These are phyloP conservation scores for Ophiocordyceps australis DNA, from an alignment of 2,329 filamentous ascomycete genomes.

Conservation along the genomic window DNA sequence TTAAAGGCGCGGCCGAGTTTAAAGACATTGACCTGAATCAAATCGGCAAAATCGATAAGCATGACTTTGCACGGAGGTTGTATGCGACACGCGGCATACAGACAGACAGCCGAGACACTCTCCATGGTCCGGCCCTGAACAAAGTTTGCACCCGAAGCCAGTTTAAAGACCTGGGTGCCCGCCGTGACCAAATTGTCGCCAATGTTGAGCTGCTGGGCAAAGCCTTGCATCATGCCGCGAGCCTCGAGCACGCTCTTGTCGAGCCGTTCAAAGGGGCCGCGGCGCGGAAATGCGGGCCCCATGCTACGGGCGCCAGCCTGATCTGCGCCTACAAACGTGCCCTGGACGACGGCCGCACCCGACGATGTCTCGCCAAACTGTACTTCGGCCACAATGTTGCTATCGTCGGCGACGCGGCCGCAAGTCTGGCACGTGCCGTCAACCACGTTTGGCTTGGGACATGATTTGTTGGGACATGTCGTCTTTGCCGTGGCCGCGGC, in stretches of 20 bases:
- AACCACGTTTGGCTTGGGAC: constrained; percentile 40
- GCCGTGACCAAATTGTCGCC: constrained; percentile 44
- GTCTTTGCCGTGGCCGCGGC: constrained; percentile 18
- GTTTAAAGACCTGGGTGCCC: constrained; percentile 57
- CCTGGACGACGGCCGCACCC: constrained; percentile 79
- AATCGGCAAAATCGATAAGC: constrained; percentile 89
- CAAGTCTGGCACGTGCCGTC: constrained; percentile 65
- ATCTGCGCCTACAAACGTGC: constrained; percentile 71
- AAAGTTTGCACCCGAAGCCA: constrained; percentile 58
- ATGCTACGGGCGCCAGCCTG: constrained; percentile 60
- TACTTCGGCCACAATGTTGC: constrained; percentile 82
- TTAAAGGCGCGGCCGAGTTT: constrained; percentile 83
- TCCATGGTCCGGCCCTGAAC: constrained; percentile 72
- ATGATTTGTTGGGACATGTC: constrained; percentile 44
- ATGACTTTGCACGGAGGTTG: constrained; percentile 68
- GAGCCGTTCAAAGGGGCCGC: constrained; percentile 38
- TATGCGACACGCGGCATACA: constrained; percentile 76
- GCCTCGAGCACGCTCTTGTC: constrained; percentile 43
- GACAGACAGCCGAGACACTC: constrained; percentile 74
- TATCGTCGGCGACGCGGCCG: constrained; percentile 67
- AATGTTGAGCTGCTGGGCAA: constrained; percentile 40
- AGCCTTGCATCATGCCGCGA: constrained; percentile 39
- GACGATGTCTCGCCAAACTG: constrained; percentile 76
- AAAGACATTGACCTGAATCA: constrained; percentile 73
- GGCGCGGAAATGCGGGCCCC: constrained; percentile 41